Base-by-base conservation (phyloP, 129 eudicot species). In the Ambrosia trifida region DNA sequence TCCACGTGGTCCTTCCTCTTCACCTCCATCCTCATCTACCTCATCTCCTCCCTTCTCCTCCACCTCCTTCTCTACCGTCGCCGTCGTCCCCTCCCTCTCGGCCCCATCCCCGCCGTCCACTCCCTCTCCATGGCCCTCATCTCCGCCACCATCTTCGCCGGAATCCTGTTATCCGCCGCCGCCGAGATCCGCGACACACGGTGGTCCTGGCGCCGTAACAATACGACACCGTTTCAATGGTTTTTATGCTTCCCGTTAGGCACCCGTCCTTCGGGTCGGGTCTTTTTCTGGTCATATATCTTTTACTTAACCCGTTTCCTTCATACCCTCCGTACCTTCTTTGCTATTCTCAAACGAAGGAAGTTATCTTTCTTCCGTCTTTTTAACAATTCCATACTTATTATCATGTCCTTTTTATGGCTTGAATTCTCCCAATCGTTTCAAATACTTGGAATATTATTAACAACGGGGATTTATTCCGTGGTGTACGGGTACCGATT, bases 151-250 rank as follows among this genome's bases (percentile, higher is more conserved):
- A 84, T 88, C 65, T 89, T 89, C 86, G 73, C 87, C 78, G 96
- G 96, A 0, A 86, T 76, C 28, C 73, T 87, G 6, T 78, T 89
- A 81, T 92, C 98, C 59, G 78, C 98, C 66, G 91, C 89, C 35
- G 89, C 95, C 19, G 98, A 92, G 78, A 92, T 92, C 84, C 94
- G 95, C 11, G 94, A 89, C 56, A 89, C 91, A 0, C 89, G 98
- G 2, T 92, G 98, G 98, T 72, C 83, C 56, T 93, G 96, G 96
- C 78, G 92, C 19, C 75, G 91, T 6, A 68, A 87, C 11, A 80
- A 76, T 4, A 87, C 86, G 70, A 88, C 98, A 16, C 86, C 98
- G 0, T 78, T 86, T 9, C 87, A 86, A 63, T 91, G 96, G 96
- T 85, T 91, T 61, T 66, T 91, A 19, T 91, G 98, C 60, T 91